phyloP scores from a whole-genome alignment of 495 filamentous ascomycete genomes.

The Penicillium psychrofluorescens region DNA sequence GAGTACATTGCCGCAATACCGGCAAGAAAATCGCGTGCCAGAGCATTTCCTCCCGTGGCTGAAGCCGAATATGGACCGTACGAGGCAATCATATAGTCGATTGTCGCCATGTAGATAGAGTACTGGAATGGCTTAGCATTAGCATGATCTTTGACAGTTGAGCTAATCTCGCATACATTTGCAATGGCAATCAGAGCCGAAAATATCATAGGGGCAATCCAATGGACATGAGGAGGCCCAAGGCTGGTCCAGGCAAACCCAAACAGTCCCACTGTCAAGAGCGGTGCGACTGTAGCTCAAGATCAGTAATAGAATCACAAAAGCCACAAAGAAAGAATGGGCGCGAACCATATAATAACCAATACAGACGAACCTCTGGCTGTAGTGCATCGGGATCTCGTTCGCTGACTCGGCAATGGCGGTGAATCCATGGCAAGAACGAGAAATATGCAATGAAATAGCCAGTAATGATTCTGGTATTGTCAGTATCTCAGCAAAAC shows the following conservation, averaged over 20 bases:
- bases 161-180: slow-evolving; percentile 25
- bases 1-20: slow-evolving; percentile 44
- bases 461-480: slow-evolving; percentile 29
- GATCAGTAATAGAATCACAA: not conserved
- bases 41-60: slow-evolving; percentile 66
- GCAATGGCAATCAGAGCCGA: slow-evolving; percentile 56
- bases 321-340: not conserved
- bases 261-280: slow-evolving; percentile 59
- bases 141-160: no score
- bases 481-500: not conserved
- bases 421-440: slow-evolving; percentile 58
- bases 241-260: slow-evolving; percentile 62
- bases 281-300: slow-evolving; percentile 42
- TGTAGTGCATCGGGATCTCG: slow-evolving; percentile 43
- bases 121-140: slow-evolving; percentile 22
- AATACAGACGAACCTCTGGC: slow-evolving; percentile 50
- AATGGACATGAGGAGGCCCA: slow-evolving; percentile 53
- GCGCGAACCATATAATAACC: slow-evolving; percentile 39
- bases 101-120: slow-evolving; percentile 71
- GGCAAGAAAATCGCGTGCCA: slow-evolving; percentile 42
- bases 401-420: slow-evolving; percentile 36
- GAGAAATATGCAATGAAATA: slow-evolving; percentile 57
- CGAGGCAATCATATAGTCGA: slow-evolving; percentile 77
- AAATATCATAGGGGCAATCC: slow-evolving; percentile 58
- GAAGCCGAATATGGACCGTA: slow-evolving; percentile 75